phyloP scores from a whole-genome alignment of 441 rosid genomes.

The Bocquillonia castaneifolia region DNA sequence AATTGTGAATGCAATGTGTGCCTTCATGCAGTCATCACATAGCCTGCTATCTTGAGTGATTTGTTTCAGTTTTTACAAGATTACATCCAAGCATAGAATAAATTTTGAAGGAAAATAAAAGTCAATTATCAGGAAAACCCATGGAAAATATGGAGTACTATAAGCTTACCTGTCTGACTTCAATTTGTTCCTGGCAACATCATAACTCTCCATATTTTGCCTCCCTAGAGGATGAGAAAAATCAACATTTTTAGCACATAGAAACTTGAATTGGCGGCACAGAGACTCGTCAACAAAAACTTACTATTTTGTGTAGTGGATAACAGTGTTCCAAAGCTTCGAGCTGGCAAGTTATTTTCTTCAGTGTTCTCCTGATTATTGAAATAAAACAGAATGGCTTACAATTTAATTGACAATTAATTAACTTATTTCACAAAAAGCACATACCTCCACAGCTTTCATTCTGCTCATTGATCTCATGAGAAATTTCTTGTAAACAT shows the following conservation, averaged over 20 bases:
- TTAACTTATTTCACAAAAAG: conserved; percentile 1
- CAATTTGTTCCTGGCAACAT: conserved; percentile 37
- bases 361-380: conserved; percentile 40
- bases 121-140: neutral
- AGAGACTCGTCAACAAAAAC: conserved; percentile 25
- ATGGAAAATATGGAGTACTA: neutral
- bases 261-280: conserved; percentile 11
- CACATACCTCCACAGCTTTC: conserved; percentile 38
- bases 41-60: neutral
- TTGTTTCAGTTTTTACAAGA: neutral
- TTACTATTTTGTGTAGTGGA: conserved; percentile 52
- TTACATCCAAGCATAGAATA: too few species aligned
- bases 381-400: conserved; percentile 12
- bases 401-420: neutral
- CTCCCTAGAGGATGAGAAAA: conserved; percentile 37
- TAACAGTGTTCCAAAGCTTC: conserved; percentile 83
- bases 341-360: conserved; percentile 44
- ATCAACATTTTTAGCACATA: conserved; percentile 7
- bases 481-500: conserved; percentile 59
- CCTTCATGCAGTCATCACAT: neutral
- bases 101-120: too few species aligned
- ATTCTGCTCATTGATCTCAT: conserved; percentile 47
- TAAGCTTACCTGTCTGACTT: conserved; percentile 52
- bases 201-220: conserved; percentile 35
- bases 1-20: neutral